These are phyloP conservation scores for Actinidia chinensis DNA, from an alignment of 179 eudicot genomes.

Conservation along the genomic window DNA sequence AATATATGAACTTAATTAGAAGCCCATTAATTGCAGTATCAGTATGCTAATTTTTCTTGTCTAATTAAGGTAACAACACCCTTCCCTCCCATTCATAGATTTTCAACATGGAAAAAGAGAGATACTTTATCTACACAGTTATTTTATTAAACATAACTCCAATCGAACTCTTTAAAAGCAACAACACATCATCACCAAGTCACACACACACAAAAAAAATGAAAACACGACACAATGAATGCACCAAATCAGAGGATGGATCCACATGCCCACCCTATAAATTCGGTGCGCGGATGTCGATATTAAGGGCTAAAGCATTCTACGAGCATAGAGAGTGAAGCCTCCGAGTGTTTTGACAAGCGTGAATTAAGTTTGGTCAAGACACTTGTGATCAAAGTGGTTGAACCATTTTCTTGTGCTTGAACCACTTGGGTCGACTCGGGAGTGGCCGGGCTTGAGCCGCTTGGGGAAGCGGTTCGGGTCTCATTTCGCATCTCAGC, in stretches of 20 bases:
- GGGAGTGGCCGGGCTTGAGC: neutral
- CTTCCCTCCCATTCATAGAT: no score
- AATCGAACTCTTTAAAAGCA: no score
- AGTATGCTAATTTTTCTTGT: no score
- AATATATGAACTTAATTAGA: no score
- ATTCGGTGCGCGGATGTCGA: no score
- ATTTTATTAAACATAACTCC: neutral
- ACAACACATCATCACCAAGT: neutral
- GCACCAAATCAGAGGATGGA: no score
- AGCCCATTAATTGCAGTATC: no score
- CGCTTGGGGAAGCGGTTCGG: neutral
- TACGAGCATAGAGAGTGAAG: slow-evolving; percentile 38
- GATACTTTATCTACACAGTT: neutral
- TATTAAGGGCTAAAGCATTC: slow-evolving; percentile 41
- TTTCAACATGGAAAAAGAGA: no score
- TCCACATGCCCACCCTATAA: no score
- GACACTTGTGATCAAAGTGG: neutral
- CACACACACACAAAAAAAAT: neutral
- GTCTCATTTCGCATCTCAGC: slow-evolving; percentile 26
- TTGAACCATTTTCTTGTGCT: neutral
- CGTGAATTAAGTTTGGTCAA: neutral
- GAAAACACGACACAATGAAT: neutral
- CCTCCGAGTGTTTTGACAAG: slow-evolving; percentile 32
- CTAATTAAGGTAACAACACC: no score
- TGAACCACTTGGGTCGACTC: slow-evolving; percentile 4